Conservation (phyloP, 495 filamentous ascomycete species). For the Aspergillus diversus region DNA sequence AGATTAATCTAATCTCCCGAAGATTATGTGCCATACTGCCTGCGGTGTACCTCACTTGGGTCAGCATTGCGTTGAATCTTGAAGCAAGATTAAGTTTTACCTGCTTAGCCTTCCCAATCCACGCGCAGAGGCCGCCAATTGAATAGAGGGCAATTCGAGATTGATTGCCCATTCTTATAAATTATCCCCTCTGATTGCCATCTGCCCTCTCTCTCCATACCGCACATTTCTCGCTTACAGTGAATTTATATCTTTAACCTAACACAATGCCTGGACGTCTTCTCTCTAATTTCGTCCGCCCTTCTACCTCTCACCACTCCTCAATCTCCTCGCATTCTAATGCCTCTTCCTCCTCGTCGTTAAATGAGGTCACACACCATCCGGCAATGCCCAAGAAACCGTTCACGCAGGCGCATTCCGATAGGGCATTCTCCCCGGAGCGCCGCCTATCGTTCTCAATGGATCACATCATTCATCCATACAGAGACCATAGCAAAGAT, state of each 20-base stretch:
- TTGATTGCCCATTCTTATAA: not conserved
- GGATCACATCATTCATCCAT: constrained; percentile 51
- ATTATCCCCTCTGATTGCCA: constrained; percentile 6
- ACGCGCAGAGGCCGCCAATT: not conserved
- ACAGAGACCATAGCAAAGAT: constrained; percentile 49
- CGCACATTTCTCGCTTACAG: not conserved
- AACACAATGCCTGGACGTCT: constrained; percentile 51
- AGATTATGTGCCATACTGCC: constrained; percentile 37
- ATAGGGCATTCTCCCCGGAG: constrained; percentile 45
- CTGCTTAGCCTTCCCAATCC: not conserved
- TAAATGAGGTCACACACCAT: constrained; percentile 44
- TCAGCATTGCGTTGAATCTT: constrained; percentile 37
- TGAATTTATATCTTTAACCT: not conserved
- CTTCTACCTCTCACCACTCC: constrained; percentile 41
- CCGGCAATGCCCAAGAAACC: constrained; percentile 37
- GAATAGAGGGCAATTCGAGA: not conserved
- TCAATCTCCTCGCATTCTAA: constrained; percentile 46
- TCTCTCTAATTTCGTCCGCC: constrained; percentile 50
- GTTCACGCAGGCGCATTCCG: constrained; percentile 27
- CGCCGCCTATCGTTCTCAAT: constrained; percentile 49
- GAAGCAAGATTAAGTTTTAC: constrained; percentile 19
- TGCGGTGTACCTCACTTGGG: constrained; percentile 28
- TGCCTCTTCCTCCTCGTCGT: constrained; percentile 46
- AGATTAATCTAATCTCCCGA: not conserved
- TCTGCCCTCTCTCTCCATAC: constrained; percentile 9